Evolutionary conservation across 2,329 filamentous ascomycete species (phyloP), one percentile per base, ranked within the genome.

Genomic region (Fusarium tjaetaba): DNA sequence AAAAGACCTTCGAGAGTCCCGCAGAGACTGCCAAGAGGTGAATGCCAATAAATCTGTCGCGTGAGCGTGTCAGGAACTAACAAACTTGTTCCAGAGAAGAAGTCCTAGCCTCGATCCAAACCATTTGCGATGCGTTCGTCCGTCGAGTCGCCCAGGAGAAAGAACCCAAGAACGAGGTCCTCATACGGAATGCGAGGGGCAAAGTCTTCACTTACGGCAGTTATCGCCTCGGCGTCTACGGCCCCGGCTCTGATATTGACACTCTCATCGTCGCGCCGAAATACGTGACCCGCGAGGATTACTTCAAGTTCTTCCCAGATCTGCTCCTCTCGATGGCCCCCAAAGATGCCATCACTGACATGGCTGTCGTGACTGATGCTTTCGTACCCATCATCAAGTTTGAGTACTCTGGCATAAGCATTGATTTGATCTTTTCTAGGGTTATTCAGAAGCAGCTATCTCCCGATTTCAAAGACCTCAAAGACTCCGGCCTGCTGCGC

Each of bases 351-450:
- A 94, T 98, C 76, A 92, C 93, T 68, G 94, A 97, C 80, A 87
- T 98, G 78, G 92, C 94, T 5, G 90, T 93, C 1, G 96, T 99
- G 42, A 92, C 92, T 53, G 96, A 97, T 79, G 94, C 96, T 8
- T 97, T 94, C 79, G 96, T 98, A 13, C 96, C 96, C 53, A 97
- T 99, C 81, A 98, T 99, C 86, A 98, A 98, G 81, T 94, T 98
- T 79, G 94, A 97, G 81, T 94, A 97, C 76, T 91, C 89, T 58
- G 94, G 92, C 56, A 97, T 99, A 80, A 96, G 94, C 81, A 97
- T 99, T 80, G 96, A 99, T 87, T 85, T 99, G 75, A 97, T 98
- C 80, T 95, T 95, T 83, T 93, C 93, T 73, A 88, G 93, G 62
- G 89, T 97, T 74, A 88, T 89, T 26, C 85, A 94, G 74, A 89